Evolutionary conservation across 345 rosid species (phyloP).

Genomic region (Syzygium jambos): DNA sequence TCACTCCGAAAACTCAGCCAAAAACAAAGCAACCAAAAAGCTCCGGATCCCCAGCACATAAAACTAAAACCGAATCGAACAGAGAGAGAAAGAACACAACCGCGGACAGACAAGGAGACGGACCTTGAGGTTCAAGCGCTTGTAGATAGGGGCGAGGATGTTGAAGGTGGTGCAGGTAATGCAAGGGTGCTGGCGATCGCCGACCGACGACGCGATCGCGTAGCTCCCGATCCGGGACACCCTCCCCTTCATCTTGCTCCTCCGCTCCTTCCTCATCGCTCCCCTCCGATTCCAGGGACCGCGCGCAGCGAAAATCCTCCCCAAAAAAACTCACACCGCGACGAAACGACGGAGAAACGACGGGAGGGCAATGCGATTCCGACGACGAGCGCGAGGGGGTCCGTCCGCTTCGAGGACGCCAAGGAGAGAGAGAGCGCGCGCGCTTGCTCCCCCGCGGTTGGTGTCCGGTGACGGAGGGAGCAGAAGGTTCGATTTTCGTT

Average conservation of each 20-base stretch:
- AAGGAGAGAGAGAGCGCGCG: too few relatives aligned
- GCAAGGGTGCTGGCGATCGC: constrained; percentile 63
- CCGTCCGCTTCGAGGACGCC: too few relatives aligned
- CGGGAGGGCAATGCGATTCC: too few relatives aligned
- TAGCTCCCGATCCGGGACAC: constrained; percentile 77
- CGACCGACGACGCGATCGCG: constrained; percentile 73
- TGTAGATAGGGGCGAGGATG: constrained; percentile 87
- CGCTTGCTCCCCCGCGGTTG: not conserved
- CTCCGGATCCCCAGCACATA: not conserved
- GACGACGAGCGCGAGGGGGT: too few relatives aligned
- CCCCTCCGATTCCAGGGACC: not conserved
- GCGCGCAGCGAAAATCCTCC: not conserved
- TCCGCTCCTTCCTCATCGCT: not conserved
- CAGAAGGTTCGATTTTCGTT: not conserved
- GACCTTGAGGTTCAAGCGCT: constrained; percentile 56
- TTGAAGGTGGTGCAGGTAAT: constrained; percentile 82
- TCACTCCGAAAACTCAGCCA: not conserved
- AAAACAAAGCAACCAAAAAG: not conserved
- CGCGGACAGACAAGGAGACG: not conserved
- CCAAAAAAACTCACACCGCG: too few relatives aligned
- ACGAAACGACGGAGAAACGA: too few relatives aligned
- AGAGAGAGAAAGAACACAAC: not conserved
- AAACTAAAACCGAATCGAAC: not conserved
- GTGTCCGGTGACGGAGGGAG: not conserved
- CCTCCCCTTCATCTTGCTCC: constrained; percentile 19